Percentiles rank a stretch among this genome's conserved stretches.
Evolutionary conservation across 768 basidiomycete species (phyloP).

Genomic region (Tephrocybe sp.): DNA sequence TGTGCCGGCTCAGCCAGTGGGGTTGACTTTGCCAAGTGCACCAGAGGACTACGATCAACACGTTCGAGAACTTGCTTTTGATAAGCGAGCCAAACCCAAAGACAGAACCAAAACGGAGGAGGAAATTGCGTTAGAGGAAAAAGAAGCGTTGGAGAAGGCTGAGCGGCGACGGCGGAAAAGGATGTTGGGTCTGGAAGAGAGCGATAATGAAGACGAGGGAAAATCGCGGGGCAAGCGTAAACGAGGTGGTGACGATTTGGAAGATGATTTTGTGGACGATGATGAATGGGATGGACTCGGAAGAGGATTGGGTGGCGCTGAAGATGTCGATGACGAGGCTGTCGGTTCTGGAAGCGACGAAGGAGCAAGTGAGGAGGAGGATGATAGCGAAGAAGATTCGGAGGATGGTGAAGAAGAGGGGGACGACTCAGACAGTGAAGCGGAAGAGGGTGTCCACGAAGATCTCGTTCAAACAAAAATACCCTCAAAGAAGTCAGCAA

Average conservation of each 20-base stretch:
- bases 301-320: conserved; percentile 35
- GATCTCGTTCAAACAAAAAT: conserved; percentile 35
- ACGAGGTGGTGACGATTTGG: conserved; percentile 82
- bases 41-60: conserved; percentile 85
- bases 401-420: conserved; percentile 38
- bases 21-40: conserved; percentile 24
- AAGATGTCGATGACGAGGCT: conserved; percentile 34
- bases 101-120: conserved; percentile 97
- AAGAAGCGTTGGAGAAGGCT: conserved; percentile 81
- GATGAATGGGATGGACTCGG: conserved; percentile 42
- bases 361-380: conserved; percentile 39
- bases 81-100: conserved; percentile 90
- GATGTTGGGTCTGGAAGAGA: conserved; percentile 82
- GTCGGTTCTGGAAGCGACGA: conserved; percentile 37
- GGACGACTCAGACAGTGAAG: conserved; percentile 31
- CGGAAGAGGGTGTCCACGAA: conserved; percentile 45
- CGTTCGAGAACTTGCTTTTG: conserved; percentile 91
- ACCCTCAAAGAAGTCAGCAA: conserved; percentile 22
- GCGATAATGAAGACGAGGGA: conserved; percentile 62
- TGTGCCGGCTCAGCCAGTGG: conserved; percentile 14
- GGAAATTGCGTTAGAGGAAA: conserved; percentile 86
- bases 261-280: conserved; percentile 74
- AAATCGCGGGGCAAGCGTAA: conserved; percentile 47
- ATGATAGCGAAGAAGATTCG: conserved; percentile 28
- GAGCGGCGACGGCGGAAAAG: conserved; percentile 76